Evolutionary conservation across 768 basidiomycete genomes (phyloP).

Genomic region (Mycena metata): DNA sequence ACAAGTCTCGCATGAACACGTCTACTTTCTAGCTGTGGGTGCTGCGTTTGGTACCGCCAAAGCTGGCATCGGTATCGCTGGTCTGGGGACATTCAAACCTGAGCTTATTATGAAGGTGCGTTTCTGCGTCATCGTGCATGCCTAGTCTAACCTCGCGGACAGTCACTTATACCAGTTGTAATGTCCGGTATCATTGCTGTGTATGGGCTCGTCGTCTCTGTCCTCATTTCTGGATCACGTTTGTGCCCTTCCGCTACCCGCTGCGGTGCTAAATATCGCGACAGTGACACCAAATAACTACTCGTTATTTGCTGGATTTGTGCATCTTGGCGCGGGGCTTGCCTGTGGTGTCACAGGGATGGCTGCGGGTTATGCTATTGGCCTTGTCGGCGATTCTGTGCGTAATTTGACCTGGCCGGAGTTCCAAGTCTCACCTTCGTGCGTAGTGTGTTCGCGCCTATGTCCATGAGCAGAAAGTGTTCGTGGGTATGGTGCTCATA

Average conservation of each 20-base stretch:
- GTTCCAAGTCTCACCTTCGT: neutral
- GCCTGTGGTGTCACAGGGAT: slow-evolving; percentile 93
- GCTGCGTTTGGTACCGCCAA: slow-evolving; percentile 98
- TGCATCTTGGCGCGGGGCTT: slow-evolving; percentile 93
- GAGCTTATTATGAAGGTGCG: slow-evolving; percentile 98
- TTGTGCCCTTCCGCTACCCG: slow-evolving; percentile 41
- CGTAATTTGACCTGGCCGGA: slow-evolving; percentile 45
- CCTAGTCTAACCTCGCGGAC: slow-evolving; percentile 17
- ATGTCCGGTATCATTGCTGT: slow-evolving; percentile 99
- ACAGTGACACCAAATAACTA: slow-evolving; percentile 79
- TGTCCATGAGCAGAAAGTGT: slow-evolving; percentile 90
- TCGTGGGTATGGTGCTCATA: slow-evolving; percentile 97
- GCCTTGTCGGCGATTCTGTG: slow-evolving; percentile 93
- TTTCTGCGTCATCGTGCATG: slow-evolving; percentile 10
- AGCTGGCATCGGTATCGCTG: slow-evolving; percentile 96
- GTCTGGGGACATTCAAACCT: slow-evolving; percentile 92
- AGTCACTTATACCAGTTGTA: slow-evolving; percentile 97
- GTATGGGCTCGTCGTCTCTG: slow-evolving; percentile 95
- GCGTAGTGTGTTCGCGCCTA: slow-evolving; percentile 90
- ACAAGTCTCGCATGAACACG: slow-evolving; percentile 11
- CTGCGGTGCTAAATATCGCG: slow-evolving; percentile 20
- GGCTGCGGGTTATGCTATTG: slow-evolving; percentile 96
- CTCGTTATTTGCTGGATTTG: slow-evolving; percentile 87
- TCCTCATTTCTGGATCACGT: slow-evolving; percentile 84
- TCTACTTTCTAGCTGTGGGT: slow-evolving; percentile 75